A percentile compares a stretch with the other conserved stretches of the same genome.
Conservation (phyloP, 768 basidiomycete species). For the Agrocybe praecox region DNA sequence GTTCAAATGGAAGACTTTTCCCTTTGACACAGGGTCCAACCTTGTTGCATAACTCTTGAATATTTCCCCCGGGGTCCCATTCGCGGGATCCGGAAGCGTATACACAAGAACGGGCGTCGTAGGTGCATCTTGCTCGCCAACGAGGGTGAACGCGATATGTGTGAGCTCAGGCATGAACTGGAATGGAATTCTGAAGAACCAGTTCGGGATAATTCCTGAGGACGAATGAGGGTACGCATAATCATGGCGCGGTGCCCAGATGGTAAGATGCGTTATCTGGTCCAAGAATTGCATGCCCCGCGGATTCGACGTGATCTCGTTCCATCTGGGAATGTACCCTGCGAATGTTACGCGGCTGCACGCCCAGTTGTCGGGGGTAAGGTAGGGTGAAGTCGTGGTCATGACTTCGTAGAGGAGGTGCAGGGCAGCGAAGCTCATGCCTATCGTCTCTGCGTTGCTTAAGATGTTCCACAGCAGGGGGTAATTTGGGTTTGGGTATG, state of each 20-base stretch:
- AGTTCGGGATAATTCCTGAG: slow-evolving; percentile 18
- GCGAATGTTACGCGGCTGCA: slow-evolving; percentile 33
- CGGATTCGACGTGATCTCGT: slow-evolving; percentile 26
- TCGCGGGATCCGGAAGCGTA: neutral
- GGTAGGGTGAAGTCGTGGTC: slow-evolving; percentile 3
- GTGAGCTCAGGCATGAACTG: slow-evolving; percentile 30
- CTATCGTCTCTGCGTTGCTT: slow-evolving; percentile 31
- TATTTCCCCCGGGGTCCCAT: neutral
- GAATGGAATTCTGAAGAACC: slow-evolving; percentile 32
- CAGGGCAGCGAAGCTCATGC: slow-evolving; percentile 31
- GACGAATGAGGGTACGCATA: neutral
- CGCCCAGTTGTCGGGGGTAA: slow-evolving; percentile 18
- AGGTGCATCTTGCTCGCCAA: slow-evolving; percentile 2
- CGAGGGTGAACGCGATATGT: slow-evolving; percentile 34
- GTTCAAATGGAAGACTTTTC: slow-evolving; percentile 14
- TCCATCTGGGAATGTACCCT: slow-evolving; percentile 33
- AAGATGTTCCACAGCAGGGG: slow-evolving; percentile 28
- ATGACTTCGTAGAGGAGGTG: slow-evolving; percentile 37
- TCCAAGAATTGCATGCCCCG: slow-evolving; percentile 34
- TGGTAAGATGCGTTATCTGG: slow-evolving; percentile 37
- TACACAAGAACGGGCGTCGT: slow-evolving; percentile 19
- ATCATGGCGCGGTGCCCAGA: slow-evolving; percentile 27
- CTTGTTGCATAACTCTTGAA: slow-evolving; percentile 25
- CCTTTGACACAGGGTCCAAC: slow-evolving; percentile 21
- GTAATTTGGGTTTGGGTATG: slow-evolving; percentile 19